Evolutionary conservation across 2,329 filamentous ascomycete genomes (phyloP), one percentile per base, ranked within the genome.

Genomic region (Paraconiothyrium sp.): DNA sequence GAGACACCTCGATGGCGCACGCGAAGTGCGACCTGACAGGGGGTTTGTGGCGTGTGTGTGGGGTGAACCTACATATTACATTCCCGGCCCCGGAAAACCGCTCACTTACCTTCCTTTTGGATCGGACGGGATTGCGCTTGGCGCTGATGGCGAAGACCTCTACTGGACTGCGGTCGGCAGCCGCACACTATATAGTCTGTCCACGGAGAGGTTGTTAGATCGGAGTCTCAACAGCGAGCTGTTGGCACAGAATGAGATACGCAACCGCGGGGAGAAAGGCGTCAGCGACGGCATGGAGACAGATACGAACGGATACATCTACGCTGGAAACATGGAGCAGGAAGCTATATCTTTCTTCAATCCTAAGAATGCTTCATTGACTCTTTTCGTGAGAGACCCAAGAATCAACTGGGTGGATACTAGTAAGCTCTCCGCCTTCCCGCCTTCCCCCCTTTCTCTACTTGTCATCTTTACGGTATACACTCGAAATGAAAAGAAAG

Each of bases 231-330:
- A 66, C 3, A 79, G 76, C 6, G 84, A 86, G 66, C 62, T 85
- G 2, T 62, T 80, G 20, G 81, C 84, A 2, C 78, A 81, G 60
- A 75, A 77, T 30, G 76, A 78, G 0, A 80, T 85, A 8, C 66
- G 74, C 16, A 81, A 79, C 27, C 76, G 76, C 4, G 81, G 82
- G 0, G 76, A 86, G 62, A 83, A 84, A 34, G 84, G 84, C 4
- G 76, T 84, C 1, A 83, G 80, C 3, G 84, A 86, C 68, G 84
- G 84, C 0, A 79, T 85, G 49, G 84, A 86, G 69, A 84, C 81
- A 1, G 84, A 86, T 57, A 79, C 77, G 6, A 85, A 84, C 62
- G 80, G 79, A 0, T 74, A 81, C 52, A 78, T 86, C 30, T 86
- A 86, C 55, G 75, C 78, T 30, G 84, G 83, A 0, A 84, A 84